Evolutionary conservation across 805 yeast species (phyloP), one percentile per base, ranked within the genome.

Genomic region (Ogataea ganodermae): DNA sequence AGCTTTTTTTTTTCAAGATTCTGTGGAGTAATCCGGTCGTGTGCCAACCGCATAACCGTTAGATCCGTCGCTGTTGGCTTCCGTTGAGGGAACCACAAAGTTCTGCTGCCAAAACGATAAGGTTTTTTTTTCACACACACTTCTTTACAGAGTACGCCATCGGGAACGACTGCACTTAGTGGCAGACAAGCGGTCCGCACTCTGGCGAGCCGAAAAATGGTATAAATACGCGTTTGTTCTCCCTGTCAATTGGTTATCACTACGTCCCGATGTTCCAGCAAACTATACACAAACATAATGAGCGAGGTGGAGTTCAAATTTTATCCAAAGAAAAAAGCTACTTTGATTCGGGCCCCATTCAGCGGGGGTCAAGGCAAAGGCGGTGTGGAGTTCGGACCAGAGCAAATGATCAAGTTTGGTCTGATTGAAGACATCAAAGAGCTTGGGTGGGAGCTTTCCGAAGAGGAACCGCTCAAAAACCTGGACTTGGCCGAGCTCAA

Each of bases 331-430:
- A 80, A 74, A 58, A 72, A 78, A 44, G 79, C 83, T 30, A 78
- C 89, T n/a, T 72, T 92, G 45, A 80, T 94, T 50, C 74, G 84
- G 16, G 97, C 97, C 0, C 98, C 98, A 44, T 94, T 92, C 69
- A 81, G 90, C 30, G 98, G 97, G 20, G 99, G 99, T 51, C 99
- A 92, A 68, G 91, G 89, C 33, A 88, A 89, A 62, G 78, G 83
- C 20, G 99, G 99, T 53, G 97, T 92, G 32, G 99, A 92, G 62
- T 77, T 81, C 42, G 99, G 97, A 28, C 98, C 99, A n/a, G 78
- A 82, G 50, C 85, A 80, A 66, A 72, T 92, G 55, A 66, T 90
- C 39, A 77, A 84, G 51, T 78, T 80, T 45, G 97, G 97, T 3
- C 73, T 92, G 49, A 72, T 78, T 51, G 55, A 73, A 21, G 86